A percentile compares a stretch with the other conserved stretches of the same genome.
Evolutionary conservation across 805 yeast genomes (phyloP).

Genomic region (Grigorovia yakushimaensis): DNA sequence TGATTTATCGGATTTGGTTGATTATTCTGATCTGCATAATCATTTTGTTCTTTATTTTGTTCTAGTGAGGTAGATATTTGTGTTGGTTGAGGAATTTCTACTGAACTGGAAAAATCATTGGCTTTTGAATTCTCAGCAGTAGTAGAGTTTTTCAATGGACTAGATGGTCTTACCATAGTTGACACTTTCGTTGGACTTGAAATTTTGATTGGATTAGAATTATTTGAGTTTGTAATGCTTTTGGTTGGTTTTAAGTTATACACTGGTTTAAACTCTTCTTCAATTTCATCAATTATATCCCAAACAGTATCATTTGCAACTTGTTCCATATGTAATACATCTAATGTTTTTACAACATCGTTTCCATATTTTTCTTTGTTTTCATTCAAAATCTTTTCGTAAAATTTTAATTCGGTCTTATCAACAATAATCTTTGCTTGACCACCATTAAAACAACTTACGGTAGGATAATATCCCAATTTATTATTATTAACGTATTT

Average conservation of each 20-base stretch:
- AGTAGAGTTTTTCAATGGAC: background rate
- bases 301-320: conserved; percentile 73
- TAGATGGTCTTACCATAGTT: background rate
- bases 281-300: conserved; percentile 81
- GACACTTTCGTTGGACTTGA: background rate
- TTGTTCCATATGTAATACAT: conserved; percentile 53
- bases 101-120: background rate
- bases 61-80: too few species aligned
- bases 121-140: background rate
- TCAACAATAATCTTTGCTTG: conserved; percentile 61
- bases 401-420: conserved; percentile 41
- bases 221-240: background rate
- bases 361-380: background rate
- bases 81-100: background rate
- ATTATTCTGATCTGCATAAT: too few species aligned
- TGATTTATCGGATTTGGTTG: too few species aligned
- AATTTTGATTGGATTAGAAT: background rate
- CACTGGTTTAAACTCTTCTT: conserved; percentile 31
- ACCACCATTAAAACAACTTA: conserved; percentile 76
- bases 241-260: background rate
- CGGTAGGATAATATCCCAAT: conserved; percentile 85
- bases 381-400: conserved; percentile 15
- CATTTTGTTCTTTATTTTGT: too few species aligned
- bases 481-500: conserved; percentile 65
- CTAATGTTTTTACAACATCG: conserved; percentile 40